These are phyloP conservation scores for Sarocladiaceae sp. DNA, from an alignment of 2,329 filamentous ascomycete species.

Conservation along the genomic window DNA sequence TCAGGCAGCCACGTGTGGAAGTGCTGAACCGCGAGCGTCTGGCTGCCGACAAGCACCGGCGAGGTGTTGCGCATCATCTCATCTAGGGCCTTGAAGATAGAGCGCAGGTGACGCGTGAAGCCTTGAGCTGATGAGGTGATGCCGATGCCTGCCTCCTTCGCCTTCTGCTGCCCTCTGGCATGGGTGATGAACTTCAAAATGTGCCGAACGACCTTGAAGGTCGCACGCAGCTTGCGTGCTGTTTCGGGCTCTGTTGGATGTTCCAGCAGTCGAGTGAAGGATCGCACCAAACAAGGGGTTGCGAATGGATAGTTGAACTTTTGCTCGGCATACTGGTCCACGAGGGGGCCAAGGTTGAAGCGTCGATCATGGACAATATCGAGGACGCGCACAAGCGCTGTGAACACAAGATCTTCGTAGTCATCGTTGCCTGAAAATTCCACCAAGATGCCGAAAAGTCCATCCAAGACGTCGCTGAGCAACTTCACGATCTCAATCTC, in stretches of 20 bases:
- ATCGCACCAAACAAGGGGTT: conserved; percentile 79
- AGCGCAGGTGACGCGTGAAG: conserved; percentile 77
- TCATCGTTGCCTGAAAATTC: conserved; percentile 88
- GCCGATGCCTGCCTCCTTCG: conserved; percentile 82
- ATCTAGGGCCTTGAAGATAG: conserved; percentile 86
- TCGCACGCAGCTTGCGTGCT: conserved; percentile 77
- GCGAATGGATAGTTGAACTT: conserved; percentile 92
- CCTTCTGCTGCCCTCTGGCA: conserved; percentile 75
- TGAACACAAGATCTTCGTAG: conserved; percentile 89
- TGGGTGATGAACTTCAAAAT: conserved; percentile 94
- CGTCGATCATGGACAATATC: conserved; percentile 91
- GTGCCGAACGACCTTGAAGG: conserved; percentile 90
- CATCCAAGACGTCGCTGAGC: conserved; percentile 79
- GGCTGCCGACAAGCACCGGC: conserved; percentile 83
- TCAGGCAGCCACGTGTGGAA: conserved; percentile 98
- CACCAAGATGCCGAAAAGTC: conserved; percentile 84
- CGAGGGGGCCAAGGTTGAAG: conserved; percentile 84
- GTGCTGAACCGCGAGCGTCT: conserved; percentile 91
- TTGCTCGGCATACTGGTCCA: conserved; percentile 84
- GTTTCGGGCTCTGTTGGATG: conserved; percentile 78
- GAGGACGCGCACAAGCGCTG: conserved; percentile 79
- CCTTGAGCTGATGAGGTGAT: conserved; percentile 66
- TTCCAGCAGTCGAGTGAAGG: conserved; percentile 75
- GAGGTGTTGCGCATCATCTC: conserved; percentile 81
- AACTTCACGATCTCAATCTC: conserved; percentile 98